A percentile compares a stretch with the other conserved stretches of the same genome.
These are phyloP conservation scores for Candida gorgasii DNA, from an alignment of 805 yeast species.

Conservation along the genomic window DNA sequence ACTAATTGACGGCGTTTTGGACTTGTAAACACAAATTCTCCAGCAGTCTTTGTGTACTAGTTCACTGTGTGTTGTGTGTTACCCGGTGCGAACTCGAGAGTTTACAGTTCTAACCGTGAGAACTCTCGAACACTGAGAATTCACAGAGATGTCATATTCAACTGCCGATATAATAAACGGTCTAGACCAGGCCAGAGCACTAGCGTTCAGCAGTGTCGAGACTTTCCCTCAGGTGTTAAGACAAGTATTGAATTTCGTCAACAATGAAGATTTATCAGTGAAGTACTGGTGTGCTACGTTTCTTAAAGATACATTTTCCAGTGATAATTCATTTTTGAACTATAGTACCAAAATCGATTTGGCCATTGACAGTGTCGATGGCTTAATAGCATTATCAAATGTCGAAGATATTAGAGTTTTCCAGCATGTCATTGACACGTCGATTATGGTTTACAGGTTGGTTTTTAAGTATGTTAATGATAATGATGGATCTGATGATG, in stretches of 20 bases:
- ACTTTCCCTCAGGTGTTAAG: slow-evolving; percentile 46
- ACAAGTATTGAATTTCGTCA: slow-evolving; percentile 39
- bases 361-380: slow-evolving; percentile 42
- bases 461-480: slow-evolving; percentile 48
- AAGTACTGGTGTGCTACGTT: slow-evolving; percentile 45
- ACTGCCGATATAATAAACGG: slow-evolving; percentile 27
- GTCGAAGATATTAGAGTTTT: slow-evolving; percentile 33
- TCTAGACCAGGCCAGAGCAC: slow-evolving; percentile 38
- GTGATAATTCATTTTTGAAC: slow-evolving; percentile 25
- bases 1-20: too few species aligned
- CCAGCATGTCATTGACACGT: slow-evolving; percentile 32
- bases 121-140: neutral
- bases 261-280: slow-evolving; percentile 33
- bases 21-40: too few species aligned
- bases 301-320: slow-evolving; percentile 36
- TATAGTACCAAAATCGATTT: slow-evolving; percentile 35
- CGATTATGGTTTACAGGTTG: slow-evolving; percentile 43
- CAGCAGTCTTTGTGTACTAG: too few species aligned
- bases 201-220: slow-evolving; percentile 31
- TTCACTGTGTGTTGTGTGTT: too few species aligned
- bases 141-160: slow-evolving; percentile 9
- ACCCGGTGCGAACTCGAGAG: neutral
- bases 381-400: slow-evolving; percentile 27
- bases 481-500: slow-evolving; percentile 43
- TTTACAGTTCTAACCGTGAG: neutral